These are phyloP conservation scores for Yarrowia keelungensis DNA, from an alignment of 805 yeast species.

Conservation along the genomic window DNA sequence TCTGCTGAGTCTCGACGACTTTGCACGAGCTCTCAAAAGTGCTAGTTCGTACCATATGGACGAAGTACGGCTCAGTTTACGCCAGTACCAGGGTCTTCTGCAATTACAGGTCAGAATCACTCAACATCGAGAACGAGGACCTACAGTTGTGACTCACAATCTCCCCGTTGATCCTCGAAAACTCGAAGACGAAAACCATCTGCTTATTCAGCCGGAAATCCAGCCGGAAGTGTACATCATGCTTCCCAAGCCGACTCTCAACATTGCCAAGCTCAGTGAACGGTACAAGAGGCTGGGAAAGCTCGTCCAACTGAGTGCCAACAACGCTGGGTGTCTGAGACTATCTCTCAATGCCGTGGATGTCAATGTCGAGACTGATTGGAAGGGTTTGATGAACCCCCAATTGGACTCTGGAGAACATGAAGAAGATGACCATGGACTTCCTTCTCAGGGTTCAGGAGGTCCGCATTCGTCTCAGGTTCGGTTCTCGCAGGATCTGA, in stretches of 20 bases:
- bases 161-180: conserved; percentile 18
- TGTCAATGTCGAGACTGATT: conserved; percentile 20
- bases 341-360: not conserved
- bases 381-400: conserved; percentile 23
- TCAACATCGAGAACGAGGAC: conserved; percentile 5
- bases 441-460: conserved; percentile 2
- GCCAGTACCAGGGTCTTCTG: conserved; percentile 11
- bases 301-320: not conserved
- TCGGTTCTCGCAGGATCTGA: not conserved
- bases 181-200: conserved; percentile 4
- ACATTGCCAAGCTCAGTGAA: conserved; percentile 25
- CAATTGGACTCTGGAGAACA: conserved; percentile 2
- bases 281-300: conserved; percentile 24
- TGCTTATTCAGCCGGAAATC: conserved; percentile 5
- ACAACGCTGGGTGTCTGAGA: not conserved
- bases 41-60: conserved; percentile 34
- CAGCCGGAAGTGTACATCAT: conserved; percentile 26
- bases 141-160: conserved; percentile 7
- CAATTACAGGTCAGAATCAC: conserved; percentile 7
- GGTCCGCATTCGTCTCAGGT: conserved; percentile 10
- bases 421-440: not conserved
- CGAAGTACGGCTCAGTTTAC: not conserved
- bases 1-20: conserved; percentile 32
- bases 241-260: conserved; percentile 18
- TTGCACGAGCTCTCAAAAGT: conserved; percentile 14